phyloP scores from a whole-genome alignment of 177 flowering plant species.

The Vitis hybrid region DNA sequence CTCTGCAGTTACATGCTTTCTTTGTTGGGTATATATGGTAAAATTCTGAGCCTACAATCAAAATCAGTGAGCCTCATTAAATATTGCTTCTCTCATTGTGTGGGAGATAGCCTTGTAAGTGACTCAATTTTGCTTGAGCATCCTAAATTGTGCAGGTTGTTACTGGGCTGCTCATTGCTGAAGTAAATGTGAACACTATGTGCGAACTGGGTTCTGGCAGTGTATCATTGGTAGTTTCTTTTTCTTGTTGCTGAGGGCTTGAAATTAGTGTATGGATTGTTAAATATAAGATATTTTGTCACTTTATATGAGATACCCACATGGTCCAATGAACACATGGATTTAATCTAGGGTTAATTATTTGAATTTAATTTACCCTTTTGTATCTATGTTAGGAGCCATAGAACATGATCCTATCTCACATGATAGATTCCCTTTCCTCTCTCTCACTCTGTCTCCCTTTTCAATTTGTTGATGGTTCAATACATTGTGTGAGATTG shows the following conservation, averaged over 20 bases:
- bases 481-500: too few relatives aligned
- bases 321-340: too few relatives aligned
- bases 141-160: slow-evolving; percentile 56
- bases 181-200: slow-evolving; percentile 95
- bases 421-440: too few relatives aligned
- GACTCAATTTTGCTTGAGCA: background rate
- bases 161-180: slow-evolving; percentile 89
- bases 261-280: background rate
- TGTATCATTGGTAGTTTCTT: slow-evolving; percentile 76
- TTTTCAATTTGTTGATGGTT: too few relatives aligned
- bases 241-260: background rate
- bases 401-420: too few relatives aligned
- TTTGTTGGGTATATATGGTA: slow-evolving; percentile 95
- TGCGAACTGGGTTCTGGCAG: slow-evolving; percentile 97
- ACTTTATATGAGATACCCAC: too few relatives aligned
- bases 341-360: too few relatives aligned
- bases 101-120: background rate
- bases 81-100: background rate
- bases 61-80: background rate
- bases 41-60: background rate
- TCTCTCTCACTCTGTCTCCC: too few relatives aligned
- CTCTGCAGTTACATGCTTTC: slow-evolving; percentile 72
- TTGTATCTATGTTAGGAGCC: too few relatives aligned
- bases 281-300: too few relatives aligned
- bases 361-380: too few relatives aligned